Conservation (phyloP, 768 basidiomycete genomes). For the Leccinum fibrillosum region DNA sequence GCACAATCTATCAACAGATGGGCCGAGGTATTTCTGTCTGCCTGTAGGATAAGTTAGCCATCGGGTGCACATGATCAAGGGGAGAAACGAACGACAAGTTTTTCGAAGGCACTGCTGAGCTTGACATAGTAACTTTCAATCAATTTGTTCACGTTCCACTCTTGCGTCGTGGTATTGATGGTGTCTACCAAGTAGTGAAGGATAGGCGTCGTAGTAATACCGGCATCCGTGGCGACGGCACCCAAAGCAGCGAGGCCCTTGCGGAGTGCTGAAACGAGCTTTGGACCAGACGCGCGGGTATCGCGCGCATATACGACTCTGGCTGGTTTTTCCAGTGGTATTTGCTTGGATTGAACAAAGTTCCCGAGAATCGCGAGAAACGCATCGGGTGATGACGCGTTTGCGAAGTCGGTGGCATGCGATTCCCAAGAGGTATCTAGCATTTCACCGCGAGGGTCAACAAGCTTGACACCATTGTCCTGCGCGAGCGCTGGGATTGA, state of each 20-base stretch:
- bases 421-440: constrained; percentile 89
- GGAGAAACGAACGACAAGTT: constrained; percentile 66
- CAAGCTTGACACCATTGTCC: constrained; percentile 99
- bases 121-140: constrained; percentile 83
- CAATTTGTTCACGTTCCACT: constrained; percentile 77
- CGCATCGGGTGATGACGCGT: constrained; percentile 71
- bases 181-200: constrained; percentile 92
- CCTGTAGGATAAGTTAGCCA: constrained; percentile 35
- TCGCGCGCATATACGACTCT: constrained; percentile 90
- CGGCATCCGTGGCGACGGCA: constrained; percentile 68
- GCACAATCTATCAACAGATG: constrained; percentile 91
- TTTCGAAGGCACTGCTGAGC: constrained; percentile 79
- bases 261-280: constrained; percentile 72
- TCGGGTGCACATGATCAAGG: not conserved
- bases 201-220: constrained; percentile 89
- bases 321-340: constrained; percentile 77
- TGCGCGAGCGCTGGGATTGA: constrained; percentile 30
- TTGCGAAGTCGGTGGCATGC: constrained; percentile 84
- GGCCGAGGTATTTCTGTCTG: constrained; percentile 51
- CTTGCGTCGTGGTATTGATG: constrained; percentile 80
- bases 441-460: constrained; percentile 98
- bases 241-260: constrained; percentile 78
- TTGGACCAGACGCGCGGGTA: constrained; percentile 83
- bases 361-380: constrained; percentile 62
- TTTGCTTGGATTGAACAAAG: constrained; percentile 61